These are phyloP conservation scores for Phytophthora ohioensis DNA, from an alignment of 352 stramenopile species.

Conservation along the genomic window DNA sequence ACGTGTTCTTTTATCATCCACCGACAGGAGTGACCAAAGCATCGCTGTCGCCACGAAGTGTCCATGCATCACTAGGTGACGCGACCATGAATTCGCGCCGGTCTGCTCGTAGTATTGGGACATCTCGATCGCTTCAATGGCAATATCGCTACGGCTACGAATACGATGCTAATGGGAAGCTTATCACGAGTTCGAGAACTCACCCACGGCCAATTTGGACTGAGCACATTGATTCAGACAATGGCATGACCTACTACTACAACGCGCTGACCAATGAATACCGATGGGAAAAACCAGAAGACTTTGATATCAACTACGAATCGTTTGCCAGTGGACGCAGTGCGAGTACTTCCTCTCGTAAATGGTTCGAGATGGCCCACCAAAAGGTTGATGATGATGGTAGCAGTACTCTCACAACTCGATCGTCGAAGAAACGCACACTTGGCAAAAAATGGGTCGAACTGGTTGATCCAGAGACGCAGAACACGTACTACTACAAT, in stretches of 20 bases:
- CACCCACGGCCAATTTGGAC: slow-evolving; percentile 68
- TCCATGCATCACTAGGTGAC: slow-evolving; percentile 49
- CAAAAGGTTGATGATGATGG: slow-evolving; percentile 32
- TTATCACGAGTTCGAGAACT: slow-evolving; percentile 42
- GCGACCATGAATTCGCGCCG: slow-evolving; percentile 30
- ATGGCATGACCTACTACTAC: slow-evolving; percentile 67
- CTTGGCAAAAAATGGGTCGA: slow-evolving; percentile 89
- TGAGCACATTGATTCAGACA: slow-evolving; percentile 60
- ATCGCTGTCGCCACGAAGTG: slow-evolving; percentile 68
- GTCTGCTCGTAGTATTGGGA: slow-evolving; percentile 33
- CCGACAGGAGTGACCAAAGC: slow-evolving; percentile 50
- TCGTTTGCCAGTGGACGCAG: slow-evolving; percentile 45
- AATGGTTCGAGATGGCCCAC: slow-evolving; percentile 65
- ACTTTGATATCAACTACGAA: slow-evolving; percentile 71
- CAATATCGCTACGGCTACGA: slow-evolving; percentile 83
- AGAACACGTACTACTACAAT: slow-evolving; percentile 94
- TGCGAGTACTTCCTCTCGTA: slow-evolving; percentile 54
- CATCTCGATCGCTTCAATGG: slow-evolving; percentile 65
- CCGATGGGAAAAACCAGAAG: slow-evolving; percentile 75
- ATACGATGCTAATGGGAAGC: slow-evolving; percentile 48
- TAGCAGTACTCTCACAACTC: slow-evolving; percentile 39
- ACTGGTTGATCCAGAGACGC: slow-evolving; percentile 76
- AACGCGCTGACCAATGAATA: slow-evolving; percentile 82
- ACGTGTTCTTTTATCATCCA: slow-evolving; percentile 76
- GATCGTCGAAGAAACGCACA: slow-evolving; percentile 45